Evolutionary conservation across 495 filamentous ascomycete species (phyloP).

Genomic region (Podospora didyma): DNA sequence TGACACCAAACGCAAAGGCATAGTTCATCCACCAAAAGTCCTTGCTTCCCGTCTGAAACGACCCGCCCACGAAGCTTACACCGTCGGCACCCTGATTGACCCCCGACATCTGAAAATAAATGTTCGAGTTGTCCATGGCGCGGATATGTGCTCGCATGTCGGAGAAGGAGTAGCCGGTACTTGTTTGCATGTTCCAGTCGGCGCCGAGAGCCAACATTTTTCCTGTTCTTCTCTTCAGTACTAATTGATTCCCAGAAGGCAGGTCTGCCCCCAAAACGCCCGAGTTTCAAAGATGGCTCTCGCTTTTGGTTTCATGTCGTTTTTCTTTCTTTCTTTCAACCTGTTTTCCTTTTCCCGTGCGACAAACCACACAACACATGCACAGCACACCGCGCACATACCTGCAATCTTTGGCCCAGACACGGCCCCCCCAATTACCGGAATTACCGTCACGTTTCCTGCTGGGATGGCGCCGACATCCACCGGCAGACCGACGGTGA

Average conservation of each 20-base stretch:
- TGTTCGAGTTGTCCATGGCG: conserved; percentile 15
- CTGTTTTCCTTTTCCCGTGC: background rate
- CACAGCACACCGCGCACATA: too few relatives aligned
- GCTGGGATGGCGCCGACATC: conserved; percentile 17
- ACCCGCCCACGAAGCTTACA: conserved; percentile 5
- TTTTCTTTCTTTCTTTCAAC: conserved; percentile 9
- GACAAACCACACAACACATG: too few relatives aligned
- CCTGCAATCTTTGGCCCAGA: conserved; percentile 12
- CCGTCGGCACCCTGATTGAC: conserved; percentile 6
- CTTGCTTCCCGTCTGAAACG: conserved; percentile 14
- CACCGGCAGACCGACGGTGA: conserved; percentile 14
- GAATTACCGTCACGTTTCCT: conserved; percentile 17
- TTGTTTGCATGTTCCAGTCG: conserved; percentile 11
- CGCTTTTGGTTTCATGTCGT: too few relatives aligned
- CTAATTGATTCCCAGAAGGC: too few relatives aligned
- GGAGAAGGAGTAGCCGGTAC: conserved; percentile 6
- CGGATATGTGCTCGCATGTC: conserved; percentile 17
- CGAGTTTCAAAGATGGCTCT: too few relatives aligned
- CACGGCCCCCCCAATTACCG: conserved; percentile 12
- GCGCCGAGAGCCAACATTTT: conserved; percentile 17
- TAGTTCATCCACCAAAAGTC: conserved; percentile 20
- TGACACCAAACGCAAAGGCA: conserved; percentile 14
- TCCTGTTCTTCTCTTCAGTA: too few relatives aligned
- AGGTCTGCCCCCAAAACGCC: too few relatives aligned
- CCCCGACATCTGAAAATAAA: conserved; percentile 16